Evolutionary conservation across 306 rosid genomes (phyloP).

Genomic region (Malus sieversii): DNA sequence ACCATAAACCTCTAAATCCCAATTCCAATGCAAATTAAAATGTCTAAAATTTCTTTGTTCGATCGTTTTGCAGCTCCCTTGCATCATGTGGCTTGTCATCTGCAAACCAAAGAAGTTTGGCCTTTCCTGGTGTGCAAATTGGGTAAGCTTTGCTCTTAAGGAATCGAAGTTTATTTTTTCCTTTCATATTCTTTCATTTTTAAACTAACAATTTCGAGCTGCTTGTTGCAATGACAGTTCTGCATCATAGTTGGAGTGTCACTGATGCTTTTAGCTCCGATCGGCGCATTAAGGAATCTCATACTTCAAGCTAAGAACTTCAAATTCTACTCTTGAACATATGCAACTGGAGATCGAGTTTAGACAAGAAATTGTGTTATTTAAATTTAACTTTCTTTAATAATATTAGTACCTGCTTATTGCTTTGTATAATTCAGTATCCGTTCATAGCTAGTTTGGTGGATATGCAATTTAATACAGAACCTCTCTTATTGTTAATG

Average conservation of each 20-base stretch:
- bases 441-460: neutral
- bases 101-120: slow-evolving; percentile 25
- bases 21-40: neutral
- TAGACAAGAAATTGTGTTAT: neutral
- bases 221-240: neutral
- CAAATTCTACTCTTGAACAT: slow-evolving; percentile 15
- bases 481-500: neutral
- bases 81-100: slow-evolving; percentile 37
- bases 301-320: slow-evolving; percentile 13
- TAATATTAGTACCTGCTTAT: neutral
- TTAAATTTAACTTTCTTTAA: neutral
- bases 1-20: neutral
- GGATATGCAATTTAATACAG: neutral
- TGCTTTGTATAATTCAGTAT: neutral
- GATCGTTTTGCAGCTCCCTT: slow-evolving; percentile 31
- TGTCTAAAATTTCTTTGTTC: neutral
- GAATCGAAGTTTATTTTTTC: too few species aligned
- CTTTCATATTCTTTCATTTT: neutral
- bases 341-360: neutral
- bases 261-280: slow-evolving; percentile 19
- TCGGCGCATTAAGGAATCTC: slow-evolving; percentile 22
- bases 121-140: slow-evolving; percentile 32
- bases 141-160: slow-evolving; percentile 13
- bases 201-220: neutral
- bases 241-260: slow-evolving; percentile 15